These are phyloP conservation scores for Ophioceras dolichostomum DNA, from an alignment of 2,329 filamentous ascomycete genomes.

Conservation along the genomic window DNA sequence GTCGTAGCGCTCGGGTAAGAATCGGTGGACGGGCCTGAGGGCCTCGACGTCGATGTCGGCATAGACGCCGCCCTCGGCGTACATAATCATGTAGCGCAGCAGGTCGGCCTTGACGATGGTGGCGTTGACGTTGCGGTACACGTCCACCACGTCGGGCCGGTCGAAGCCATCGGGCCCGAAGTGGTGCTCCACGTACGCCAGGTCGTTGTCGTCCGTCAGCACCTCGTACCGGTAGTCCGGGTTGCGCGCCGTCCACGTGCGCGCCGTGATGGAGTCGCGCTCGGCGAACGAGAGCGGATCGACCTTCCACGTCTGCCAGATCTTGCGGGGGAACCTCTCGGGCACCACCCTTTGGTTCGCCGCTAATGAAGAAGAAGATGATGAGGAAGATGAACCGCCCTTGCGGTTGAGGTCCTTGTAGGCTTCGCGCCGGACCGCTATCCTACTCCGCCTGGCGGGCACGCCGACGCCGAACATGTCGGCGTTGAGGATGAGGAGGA, in stretches of 20 bases:
- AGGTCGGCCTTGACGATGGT: slow-evolving; percentile 57
- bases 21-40: slow-evolving; percentile 27
- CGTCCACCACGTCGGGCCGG: slow-evolving; percentile 50
- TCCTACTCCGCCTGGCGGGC: neutral
- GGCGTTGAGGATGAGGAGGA: slow-evolving; percentile 33
- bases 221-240: slow-evolving; percentile 56
- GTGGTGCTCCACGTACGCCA: slow-evolving; percentile 55
- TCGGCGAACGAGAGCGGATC: slow-evolving; percentile 54
- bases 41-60: slow-evolving; percentile 31
- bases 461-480: slow-evolving; percentile 20
- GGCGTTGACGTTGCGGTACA: slow-evolving; percentile 46
- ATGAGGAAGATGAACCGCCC: neutral
- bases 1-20: slow-evolving; percentile 51
- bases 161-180: slow-evolving; percentile 54
- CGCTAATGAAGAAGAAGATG: no score
- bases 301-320: slow-evolving; percentile 70
- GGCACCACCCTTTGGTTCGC: neutral
- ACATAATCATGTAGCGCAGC: slow-evolving; percentile 55
- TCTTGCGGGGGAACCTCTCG: slow-evolving; percentile 48
- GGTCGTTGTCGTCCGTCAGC: slow-evolving; percentile 55
- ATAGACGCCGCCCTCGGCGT: slow-evolving; percentile 47
- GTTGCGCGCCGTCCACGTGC: slow-evolving; percentile 55
- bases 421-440: neutral
- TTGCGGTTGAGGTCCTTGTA: slow-evolving; percentile 3
- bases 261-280: slow-evolving; percentile 45